These are phyloP conservation scores for Scleromitrula shiraiana DNA, from an alignment of 2,329 filamentous ascomycete genomes.

Conservation along the genomic window DNA sequence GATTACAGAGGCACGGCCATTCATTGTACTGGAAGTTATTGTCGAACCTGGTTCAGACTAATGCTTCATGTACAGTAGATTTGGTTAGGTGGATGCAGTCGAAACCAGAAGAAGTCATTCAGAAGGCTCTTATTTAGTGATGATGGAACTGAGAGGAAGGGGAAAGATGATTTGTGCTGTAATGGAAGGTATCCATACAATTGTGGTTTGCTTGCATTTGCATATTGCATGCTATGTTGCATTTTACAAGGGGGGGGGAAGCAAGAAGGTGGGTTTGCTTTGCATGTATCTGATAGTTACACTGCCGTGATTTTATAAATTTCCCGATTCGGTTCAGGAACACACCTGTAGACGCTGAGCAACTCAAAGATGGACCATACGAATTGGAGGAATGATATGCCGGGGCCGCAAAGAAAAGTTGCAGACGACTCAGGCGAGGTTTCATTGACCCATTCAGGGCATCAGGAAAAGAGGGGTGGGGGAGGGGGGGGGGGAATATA, in stretches of 20 bases:
- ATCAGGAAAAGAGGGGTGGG: not conserved
- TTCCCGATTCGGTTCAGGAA: constrained; percentile 5
- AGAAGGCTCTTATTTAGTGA: not conserved
- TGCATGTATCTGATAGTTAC: constrained; percentile 5
- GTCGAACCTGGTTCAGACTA: no score
- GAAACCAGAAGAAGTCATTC: not conserved
- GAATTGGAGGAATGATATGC: not conserved
- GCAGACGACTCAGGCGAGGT: not conserved
- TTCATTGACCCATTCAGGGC: constrained; percentile 3
- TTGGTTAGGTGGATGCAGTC: not conserved
- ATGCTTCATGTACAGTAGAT: not conserved
- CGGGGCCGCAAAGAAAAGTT: not conserved
- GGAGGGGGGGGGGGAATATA: no score
- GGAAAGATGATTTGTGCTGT: constrained; percentile 5
- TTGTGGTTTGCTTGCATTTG: not conserved
- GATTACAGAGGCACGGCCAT: not conserved
- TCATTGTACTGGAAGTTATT: no score
- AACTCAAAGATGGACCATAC: not conserved
- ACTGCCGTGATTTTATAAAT: not conserved
- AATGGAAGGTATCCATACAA: not conserved
- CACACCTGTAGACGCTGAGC: constrained; percentile 1
- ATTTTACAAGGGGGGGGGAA: not conserved
- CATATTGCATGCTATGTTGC: not conserved
- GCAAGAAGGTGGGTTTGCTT: not conserved
- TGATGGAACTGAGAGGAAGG: constrained; percentile 6